Base-by-base conservation (phyloP, 495 filamentous ascomycete species). In the Daldinia childiae region DNA sequence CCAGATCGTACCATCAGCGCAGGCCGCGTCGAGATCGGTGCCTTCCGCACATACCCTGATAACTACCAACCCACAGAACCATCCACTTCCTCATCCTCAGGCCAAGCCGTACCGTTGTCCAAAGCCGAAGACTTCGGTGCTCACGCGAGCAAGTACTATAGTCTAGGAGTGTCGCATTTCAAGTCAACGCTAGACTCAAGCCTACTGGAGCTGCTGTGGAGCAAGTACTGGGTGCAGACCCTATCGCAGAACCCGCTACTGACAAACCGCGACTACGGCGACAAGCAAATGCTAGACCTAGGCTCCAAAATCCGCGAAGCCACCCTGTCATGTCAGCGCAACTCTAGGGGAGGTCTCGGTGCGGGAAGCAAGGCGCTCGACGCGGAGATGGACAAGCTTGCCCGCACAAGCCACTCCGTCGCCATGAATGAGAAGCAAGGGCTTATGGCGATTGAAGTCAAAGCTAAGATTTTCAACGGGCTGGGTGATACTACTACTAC, bases 171-270 rank as follows among this genome's bases (percentile, higher is more conserved):
- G 8, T 92, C 92, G 32, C 92, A 95, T 82, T 99, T 93, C 84
- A 97, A 97, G 84, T 93, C 90, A 62, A 90, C 91, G 4, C 90
- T 99, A 32, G 96, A 99, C 78, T 85, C 88, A 1, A 89, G 92
- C 68, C 84, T 98, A 30, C 83, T 99, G 6, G 93, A 94, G 69
- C 85, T 92, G 48, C 85, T 99, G 58, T 99, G 96, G 96, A 98
- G 97, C 80, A 99, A 99, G 78, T 99, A 99, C 82, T 99, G 96
- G 96, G 95, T 98, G 26, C 90, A 93, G 64, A 99, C 96, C 26
- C 87, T 99, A n/a, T 94, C 92, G n/a, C 92, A 97, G 77, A 94
- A 88, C 71, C 95, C 96, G 50, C 86, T 98, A 9, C 90, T 97
- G 69, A 92, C 93, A 48, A 98, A 97, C 73, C 91, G 95, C 69